Percentiles rank a stretch among this genome's conserved stretches.
phyloP scores from a whole-genome alignment of 768 basidiomycete genomes.

The Serendipita vermifera region DNA sequence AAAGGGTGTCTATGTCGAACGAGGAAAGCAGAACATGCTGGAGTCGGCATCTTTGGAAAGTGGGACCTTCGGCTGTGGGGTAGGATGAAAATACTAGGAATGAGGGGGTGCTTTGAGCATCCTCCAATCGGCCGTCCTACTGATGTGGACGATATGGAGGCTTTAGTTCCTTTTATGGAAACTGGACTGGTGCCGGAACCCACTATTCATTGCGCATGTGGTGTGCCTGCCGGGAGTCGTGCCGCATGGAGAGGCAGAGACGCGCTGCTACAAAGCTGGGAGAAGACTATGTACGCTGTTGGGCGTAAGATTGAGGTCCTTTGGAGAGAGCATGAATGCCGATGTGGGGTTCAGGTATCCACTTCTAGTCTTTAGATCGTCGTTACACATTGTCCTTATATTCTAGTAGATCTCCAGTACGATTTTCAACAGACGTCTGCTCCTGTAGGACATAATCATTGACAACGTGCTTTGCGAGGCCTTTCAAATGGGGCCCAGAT shows the following conservation, averaged over 20 bases:
- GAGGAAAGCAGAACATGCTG: too few species aligned
- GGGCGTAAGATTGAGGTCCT: not conserved
- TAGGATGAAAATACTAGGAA: not conserved
- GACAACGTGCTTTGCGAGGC: too few species aligned
- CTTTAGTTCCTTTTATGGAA: not conserved
- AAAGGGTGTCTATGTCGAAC: not conserved
- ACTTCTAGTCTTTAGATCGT: too few species aligned
- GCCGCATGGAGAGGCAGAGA: too few species aligned
- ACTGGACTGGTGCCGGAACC: not conserved
- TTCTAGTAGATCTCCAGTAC: too few species aligned
- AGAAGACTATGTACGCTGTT: not conserved
- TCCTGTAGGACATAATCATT: too few species aligned
- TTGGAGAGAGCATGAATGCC: too few species aligned
- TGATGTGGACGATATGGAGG: not conserved
- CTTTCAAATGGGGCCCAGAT: too few species aligned
- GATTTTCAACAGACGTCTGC: too few species aligned
- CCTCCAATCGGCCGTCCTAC: not conserved
- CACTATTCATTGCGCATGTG: not conserved
- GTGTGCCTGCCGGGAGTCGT: not conserved
- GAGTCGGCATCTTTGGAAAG: not conserved
- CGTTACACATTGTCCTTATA: too few species aligned
- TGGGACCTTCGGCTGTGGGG: slow-evolving; percentile 4
- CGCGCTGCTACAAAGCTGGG: not conserved
- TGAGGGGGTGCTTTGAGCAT: not conserved
- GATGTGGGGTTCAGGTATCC: too few species aligned